Base-by-base conservation (phyloP, 345 rosid genomes). In the Turritis glabra region DNA sequence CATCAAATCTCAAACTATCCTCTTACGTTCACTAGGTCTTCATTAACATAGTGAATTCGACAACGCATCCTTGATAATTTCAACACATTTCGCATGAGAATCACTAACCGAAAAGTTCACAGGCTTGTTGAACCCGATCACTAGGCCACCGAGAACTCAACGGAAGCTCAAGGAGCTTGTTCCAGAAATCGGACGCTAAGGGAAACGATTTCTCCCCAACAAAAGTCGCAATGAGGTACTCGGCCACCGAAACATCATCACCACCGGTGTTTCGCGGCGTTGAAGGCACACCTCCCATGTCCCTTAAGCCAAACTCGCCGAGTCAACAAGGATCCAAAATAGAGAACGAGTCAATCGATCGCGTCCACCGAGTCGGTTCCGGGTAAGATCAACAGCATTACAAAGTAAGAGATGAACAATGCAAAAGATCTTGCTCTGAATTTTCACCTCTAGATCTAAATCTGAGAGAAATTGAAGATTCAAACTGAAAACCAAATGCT, bases 151-250 rank as follows among this genome's bases (percentile, higher is more conserved):
- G 88, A 40, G 89, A 88, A 72, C 83, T 84, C 79, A 79, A 77
- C 35, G 97, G 99, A 68, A 95, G 90, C 79, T 88, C 90, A 17
- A 95, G 86, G 9, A 95, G 96, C 76, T 90, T 92, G 80, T 86
- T 87, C 99, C 99, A 95, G 86, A 89, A 89, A 83, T 95, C 97
- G 19, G 98, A 95, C 29, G 80, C 80, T 60, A 95, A 71, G 0
- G 98, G 96, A 67, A 92, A 87, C 57, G 97, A 88, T 79, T 92
- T 90, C 82, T 89, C 96, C n/a, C 98, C 99, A 58, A 95, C 92
- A 18, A 95, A 87, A n/a, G 89, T 77, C 5, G 85, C 83, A 69
- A 90, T 88, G 79, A 92, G 84, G 63, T 89, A 81, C 83, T 88
- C 98, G 32, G 73, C 55, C 64, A 86, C 38, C 13, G 80, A 71